phyloP scores from a whole-genome alignment of 2,329 filamentous ascomycete species.

The Incumbomyces delicatus region DNA sequence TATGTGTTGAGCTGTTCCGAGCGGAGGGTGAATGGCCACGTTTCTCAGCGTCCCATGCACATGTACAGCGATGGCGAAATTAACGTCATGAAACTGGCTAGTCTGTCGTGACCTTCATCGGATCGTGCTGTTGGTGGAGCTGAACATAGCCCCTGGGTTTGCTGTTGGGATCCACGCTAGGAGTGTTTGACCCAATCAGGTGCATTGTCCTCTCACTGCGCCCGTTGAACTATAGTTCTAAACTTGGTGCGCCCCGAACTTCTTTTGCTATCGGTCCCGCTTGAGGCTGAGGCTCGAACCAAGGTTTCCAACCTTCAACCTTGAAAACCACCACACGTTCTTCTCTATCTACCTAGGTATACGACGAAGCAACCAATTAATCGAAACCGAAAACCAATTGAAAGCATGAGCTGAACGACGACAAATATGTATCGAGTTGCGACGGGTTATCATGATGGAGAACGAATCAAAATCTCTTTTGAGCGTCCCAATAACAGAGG shows the following conservation, averaged over 20 bases:
- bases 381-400: not conserved
- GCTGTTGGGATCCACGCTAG: not conserved
- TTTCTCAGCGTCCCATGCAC: not conserved
- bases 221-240: not conserved
- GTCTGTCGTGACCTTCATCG: no score
- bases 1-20: no score
- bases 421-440: not conserved
- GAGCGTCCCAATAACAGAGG: conserved; percentile 6
- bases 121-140: no score
- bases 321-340: not conserved
- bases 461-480: conserved; percentile 6
- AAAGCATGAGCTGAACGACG: not conserved
- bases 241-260: not conserved
- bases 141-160: not conserved
- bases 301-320: not conserved
- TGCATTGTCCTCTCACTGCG: no score
- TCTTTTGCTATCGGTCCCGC: not conserved
- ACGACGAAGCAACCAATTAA: no score
- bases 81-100: not conserved
- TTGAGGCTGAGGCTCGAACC: not conserved
- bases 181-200: no score
- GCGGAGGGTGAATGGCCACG: not conserved
- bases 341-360: not conserved
- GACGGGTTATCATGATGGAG: not conserved
- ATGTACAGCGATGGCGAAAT: not conserved